Base-by-base conservation (phyloP, 805 yeast genomes). In the Lipomyces sp. region DNA sequence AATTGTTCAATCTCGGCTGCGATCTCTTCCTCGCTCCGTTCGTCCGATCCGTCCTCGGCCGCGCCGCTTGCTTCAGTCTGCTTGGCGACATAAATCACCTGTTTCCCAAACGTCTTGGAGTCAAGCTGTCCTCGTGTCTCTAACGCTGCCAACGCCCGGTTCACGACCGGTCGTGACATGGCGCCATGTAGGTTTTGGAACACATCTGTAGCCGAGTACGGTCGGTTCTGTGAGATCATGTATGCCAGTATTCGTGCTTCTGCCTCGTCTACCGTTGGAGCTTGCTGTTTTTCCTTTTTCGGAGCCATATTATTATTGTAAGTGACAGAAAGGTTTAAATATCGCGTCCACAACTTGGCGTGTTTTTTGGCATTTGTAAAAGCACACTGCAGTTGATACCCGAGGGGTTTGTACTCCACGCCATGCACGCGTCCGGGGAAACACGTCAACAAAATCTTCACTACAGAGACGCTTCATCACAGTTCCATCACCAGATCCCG, bases 121-220 rank as follows among this genome's bases (percentile, higher is more conserved):
- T 42, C 59, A 15, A 70, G 42, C 30, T 39, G 37, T 11, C 70
- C 72, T 13, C 53, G 57, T 13, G 62, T 29, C 30, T 70, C 73
- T 3, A 70, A 60, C 15, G 59, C 60, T 4, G 71, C 64, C 24
- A 70, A 51, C 29, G 71, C 70, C 37, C 68, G 68, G 32, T 59
- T 60, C 3, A 67, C 64, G 2, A 30, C 67, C 15, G 71, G 51
- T 5, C 64, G 53, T 24, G 69, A 59, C 30, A 69, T 24, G 6
- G 58, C 34, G 8, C 61, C 57, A 50, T 67, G 73, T 32, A 70
- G 59, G 54, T 70, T 70, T 50, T 60, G 67, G 39, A 63, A 53
- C n/a, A 70, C 64, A 53, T 70, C 73, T 6, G 45, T 60, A 15
- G 67, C 66, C 11, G 73, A 70, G 54, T 70, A 70, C 24, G 73